Percentiles rank a stretch among this genome's conserved stretches.
These are phyloP conservation scores for Lanmaoa rubissima DNA, from an alignment of 768 basidiomycete genomes.

Conservation along the genomic window DNA sequence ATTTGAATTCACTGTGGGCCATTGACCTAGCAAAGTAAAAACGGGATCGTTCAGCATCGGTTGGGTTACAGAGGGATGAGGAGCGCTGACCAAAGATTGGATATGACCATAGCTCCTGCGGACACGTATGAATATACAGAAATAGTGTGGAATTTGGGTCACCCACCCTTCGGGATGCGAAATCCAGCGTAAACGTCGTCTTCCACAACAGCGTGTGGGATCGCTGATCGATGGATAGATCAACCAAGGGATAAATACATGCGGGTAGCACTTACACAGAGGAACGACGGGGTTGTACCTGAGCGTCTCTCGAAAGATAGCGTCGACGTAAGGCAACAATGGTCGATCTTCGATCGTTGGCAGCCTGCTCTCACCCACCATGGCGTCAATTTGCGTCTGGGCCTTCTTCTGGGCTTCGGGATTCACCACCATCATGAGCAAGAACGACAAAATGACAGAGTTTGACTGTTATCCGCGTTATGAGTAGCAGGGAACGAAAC, in stretches of 20 bases:
- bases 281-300: too few relatives aligned
- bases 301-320: conserved; percentile 20
- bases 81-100: conserved; percentile 19
- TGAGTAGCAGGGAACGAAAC: background rate
- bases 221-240: conserved; percentile 9
- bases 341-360: conserved; percentile 18
- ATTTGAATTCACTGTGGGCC: conserved; percentile 30
- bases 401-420: conserved; percentile 20
- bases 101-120: conserved; percentile 16
- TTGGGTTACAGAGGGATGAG: background rate
- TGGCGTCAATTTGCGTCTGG: conserved; percentile 22
- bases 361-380: conserved; percentile 12
- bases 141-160: background rate
- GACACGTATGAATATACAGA: background rate
- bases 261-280: conserved; percentile 7
- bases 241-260: background rate
- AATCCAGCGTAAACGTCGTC: conserved; percentile 48
- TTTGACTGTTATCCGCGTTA: conserved; percentile 12
- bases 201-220: conserved; percentile 34
- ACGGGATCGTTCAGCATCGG: background rate
- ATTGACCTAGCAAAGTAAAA: conserved; percentile 18
- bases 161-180: conserved; percentile 45
- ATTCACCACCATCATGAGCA: conserved; percentile 19
- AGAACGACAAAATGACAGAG: conserved; percentile 23
- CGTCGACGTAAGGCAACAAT: conserved; percentile 21